Evolutionary conservation across 1,139 yeast species (phyloP).

Genomic region (Scheffersomyces cryptocercus): DNA sequence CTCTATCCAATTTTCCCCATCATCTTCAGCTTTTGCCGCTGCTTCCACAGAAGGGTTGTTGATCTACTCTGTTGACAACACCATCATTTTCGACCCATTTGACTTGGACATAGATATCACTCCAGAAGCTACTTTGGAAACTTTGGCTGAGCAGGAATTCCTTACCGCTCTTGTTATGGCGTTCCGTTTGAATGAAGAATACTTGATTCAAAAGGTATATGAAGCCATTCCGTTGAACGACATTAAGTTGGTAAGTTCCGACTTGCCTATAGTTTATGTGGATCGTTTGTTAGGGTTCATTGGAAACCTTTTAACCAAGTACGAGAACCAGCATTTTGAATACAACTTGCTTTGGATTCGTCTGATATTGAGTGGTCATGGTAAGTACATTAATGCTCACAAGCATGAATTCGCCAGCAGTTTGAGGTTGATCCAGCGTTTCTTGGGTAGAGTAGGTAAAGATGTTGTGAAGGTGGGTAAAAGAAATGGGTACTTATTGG

Average conservation of each 20-base stretch:
- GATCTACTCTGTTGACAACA: constrained; percentile 76
- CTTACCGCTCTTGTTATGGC: constrained; percentile 88
- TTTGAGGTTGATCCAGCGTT: constrained; percentile 73
- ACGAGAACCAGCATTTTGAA: constrained; percentile 82
- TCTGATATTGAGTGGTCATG: constrained; percentile 68
- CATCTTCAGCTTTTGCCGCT: constrained; percentile 89
- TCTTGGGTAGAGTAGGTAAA: constrained; percentile 71
- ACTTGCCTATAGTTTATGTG: constrained; percentile 76
- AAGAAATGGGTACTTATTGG: constrained; percentile 55
- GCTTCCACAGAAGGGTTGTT: constrained; percentile 94
- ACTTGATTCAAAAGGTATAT: constrained; percentile 70
- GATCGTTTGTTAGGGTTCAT: constrained; percentile 68
- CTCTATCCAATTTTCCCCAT: constrained; percentile 81
- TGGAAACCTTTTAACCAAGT: constrained; percentile 58
- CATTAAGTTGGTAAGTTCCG: constrained; percentile 62
- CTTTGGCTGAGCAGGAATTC: constrained; percentile 62
- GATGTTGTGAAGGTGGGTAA: constrained; percentile 62
- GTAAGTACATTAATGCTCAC: constrained; percentile 65
- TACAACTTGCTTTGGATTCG: constrained; percentile 82
- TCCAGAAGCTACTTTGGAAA: constrained; percentile 68
- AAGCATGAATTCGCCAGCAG: constrained; percentile 67
- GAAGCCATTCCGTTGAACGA: constrained; percentile 79
- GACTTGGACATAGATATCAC: constrained; percentile 93
- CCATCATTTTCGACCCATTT: constrained; percentile 85
- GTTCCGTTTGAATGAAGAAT: constrained; percentile 82